These are phyloP conservation scores for Colletotrichum filicis DNA, from an alignment of 2,329 filamentous ascomycete genomes.

Conservation along the genomic window DNA sequence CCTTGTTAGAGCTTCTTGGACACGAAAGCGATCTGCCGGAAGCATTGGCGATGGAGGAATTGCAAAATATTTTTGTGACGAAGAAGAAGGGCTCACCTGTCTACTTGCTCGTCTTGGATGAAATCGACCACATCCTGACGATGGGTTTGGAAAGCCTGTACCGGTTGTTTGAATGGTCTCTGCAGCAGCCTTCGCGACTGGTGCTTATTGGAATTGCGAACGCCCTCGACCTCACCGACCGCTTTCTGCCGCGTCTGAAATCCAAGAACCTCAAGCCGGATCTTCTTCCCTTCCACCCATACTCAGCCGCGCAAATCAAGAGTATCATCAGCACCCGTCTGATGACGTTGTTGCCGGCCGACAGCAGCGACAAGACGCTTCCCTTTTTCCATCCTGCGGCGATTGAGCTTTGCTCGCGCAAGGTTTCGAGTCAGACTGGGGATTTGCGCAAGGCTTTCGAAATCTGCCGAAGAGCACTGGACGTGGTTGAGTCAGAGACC, in stretches of 20 bases:
- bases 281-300: constrained; percentile 91
- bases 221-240: constrained; percentile 93
- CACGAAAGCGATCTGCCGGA: constrained; percentile 70
- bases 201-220: constrained; percentile 95
- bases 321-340: constrained; percentile 87
- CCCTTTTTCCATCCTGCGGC: constrained; percentile 95
- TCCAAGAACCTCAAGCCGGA: constrained; percentile 90
- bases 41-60: constrained; percentile 72
- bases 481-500: constrained; percentile 88
- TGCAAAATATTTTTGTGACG: constrained; percentile 78
- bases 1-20: constrained; percentile 76
- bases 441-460: constrained; percentile 96
- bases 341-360: constrained; percentile 74
- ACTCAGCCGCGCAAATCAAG: constrained; percentile 88
- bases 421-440: constrained; percentile 92
- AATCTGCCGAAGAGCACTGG: constrained; percentile 88
- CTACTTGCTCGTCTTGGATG: constrained; percentile 90
- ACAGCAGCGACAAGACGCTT: constrained; percentile 65
- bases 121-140: constrained; percentile 93
- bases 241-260: constrained; percentile 93
- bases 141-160: constrained; percentile 91
- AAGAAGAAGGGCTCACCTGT: constrained; percentile 66
- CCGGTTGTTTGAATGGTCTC: constrained; percentile 95
- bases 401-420: constrained; percentile 93
- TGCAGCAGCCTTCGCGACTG: constrained; percentile 82